These are phyloP conservation scores for Gaeumannomyces tritici DNA, from an alignment of 2,329 filamentous ascomycete species.

Conservation along the genomic window DNA sequence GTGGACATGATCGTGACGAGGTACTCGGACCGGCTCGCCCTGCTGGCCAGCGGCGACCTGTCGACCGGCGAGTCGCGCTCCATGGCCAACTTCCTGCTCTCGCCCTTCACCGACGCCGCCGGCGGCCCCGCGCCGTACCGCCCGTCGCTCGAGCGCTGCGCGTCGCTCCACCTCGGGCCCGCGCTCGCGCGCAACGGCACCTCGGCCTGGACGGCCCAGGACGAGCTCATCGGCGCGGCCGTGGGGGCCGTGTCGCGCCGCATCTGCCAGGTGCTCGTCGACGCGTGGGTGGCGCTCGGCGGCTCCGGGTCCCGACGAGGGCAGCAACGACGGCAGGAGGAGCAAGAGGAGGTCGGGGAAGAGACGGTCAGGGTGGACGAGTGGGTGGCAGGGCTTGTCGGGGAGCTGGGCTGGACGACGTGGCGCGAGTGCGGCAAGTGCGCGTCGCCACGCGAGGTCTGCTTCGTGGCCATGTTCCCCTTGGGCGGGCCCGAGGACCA, in stretches of 20 bases:
- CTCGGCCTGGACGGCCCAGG: conserved; percentile 25
- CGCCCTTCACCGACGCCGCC: conserved; percentile 30
- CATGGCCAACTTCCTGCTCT: conserved; percentile 28
- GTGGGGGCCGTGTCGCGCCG: conserved; percentile 25
- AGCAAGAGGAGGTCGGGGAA: conserved; percentile 4
- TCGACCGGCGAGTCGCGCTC: conserved; percentile 18
- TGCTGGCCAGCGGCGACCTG: conserved; percentile 20
- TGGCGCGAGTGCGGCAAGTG: conserved; percentile 25
- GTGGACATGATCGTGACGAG: conserved; percentile 56
- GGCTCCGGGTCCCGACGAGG: conserved; percentile 8
- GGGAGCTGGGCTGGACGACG: conserved; percentile 20
- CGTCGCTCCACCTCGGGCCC: conserved; percentile 30
- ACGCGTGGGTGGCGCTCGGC: conserved; percentile 15
- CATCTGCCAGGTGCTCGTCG: conserved; percentile 27
- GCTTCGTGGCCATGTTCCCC: conserved; percentile 28
- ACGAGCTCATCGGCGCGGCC: conserved; percentile 33
- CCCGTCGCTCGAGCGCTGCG: conserved; percentile 32
- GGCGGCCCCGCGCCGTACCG: background rate
- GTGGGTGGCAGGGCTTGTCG: conserved; percentile 13
- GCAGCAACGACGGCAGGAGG: background rate
- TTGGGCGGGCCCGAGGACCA: conserved; percentile 18
- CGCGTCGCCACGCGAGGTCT: conserved; percentile 19
- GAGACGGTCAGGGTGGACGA: background rate
- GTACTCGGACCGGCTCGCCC: conserved; percentile 45
- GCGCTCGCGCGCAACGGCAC: conserved; percentile 10